phyloP scores from a whole-genome alignment of 2,329 filamentous ascomycete species.

The Diplodia seriata region DNA sequence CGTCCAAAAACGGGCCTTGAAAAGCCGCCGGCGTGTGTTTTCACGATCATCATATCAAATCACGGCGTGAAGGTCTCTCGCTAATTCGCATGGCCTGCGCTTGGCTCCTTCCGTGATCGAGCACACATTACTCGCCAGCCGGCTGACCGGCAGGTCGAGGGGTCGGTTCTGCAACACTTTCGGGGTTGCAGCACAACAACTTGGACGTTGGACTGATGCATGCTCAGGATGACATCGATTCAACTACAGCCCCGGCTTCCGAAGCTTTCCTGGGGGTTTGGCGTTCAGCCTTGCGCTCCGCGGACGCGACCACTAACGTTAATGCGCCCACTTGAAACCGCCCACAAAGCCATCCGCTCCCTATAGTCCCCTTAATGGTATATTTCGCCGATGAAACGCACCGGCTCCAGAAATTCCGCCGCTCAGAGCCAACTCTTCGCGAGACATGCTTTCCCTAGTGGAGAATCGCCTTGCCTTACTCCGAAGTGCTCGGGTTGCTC shows the following conservation, averaged over 20 bases:
- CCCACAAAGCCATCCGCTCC: conserved; percentile 6
- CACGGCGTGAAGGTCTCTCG: conserved; percentile 20
- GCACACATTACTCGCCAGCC: conserved; percentile 18
- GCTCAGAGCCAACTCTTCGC: conserved; percentile 16
- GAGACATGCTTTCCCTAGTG: conserved; percentile 17
- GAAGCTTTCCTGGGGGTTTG: neutral
- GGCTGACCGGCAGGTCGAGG: neutral
- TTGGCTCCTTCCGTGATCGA: neutral
- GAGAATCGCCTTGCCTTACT: conserved; percentile 3
- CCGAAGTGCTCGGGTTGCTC: conserved; percentile 9
- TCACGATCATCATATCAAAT: conserved; percentile 9
- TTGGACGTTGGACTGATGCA: neutral
- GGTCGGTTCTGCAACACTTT: conserved; percentile 13
- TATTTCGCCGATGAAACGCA: conserved; percentile 28
- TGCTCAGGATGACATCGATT: conserved; percentile 11
- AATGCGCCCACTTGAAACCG: conserved; percentile 25
- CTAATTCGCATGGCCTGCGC: neutral
- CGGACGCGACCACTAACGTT: conserved; percentile 12
- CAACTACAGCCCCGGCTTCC: conserved; percentile 1
- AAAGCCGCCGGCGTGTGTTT: neutral
- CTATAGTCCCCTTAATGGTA: conserved; percentile 19
- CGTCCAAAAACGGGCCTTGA: neutral
- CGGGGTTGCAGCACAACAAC: neutral
- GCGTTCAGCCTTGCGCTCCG: conserved; percentile 13
- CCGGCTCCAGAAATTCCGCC: conserved; percentile 26